Evolutionary conservation across 2,329 filamentous ascomycete species (phyloP), one percentile per base, ranked within the genome.

Genomic region (Paradendryphiella salina): DNA sequence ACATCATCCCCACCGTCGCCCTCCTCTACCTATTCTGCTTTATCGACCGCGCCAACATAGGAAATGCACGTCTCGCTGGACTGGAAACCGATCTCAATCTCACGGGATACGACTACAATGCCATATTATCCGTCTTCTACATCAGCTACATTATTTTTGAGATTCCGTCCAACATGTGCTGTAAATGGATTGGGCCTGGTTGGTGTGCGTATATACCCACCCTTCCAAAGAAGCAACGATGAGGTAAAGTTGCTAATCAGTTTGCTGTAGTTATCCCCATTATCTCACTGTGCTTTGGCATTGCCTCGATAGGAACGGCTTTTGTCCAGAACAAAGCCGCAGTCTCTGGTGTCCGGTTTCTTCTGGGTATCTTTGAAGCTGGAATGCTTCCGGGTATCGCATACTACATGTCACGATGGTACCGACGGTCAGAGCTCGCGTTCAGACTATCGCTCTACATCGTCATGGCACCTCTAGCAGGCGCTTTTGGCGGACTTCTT

Each of bases 371-470:
- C 9, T 89, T 89, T 50, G 88, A 91, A 70, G 85, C 87, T 0
- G 87, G 87, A 6, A 84, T 90, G 81, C 71, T 90, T 46, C 87
- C 87, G 0, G 87, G 87, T 0, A 88, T 89, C 33, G 85, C 86
- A 0, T 90, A 89, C 70, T 90, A 89, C 61, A 73, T 89, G 15
- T 85, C 82, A 0, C 77, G 86, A 43, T 90, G 86, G 86, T 90
- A 89, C 59, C 77, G 85, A n/a, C 77, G 84, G 26, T 80, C 80
- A 41, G 87, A 90, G 69, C 74, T 90, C 5, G 80, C 83, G 0
- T 88, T 88, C 67, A 80, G 86, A 0, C 74, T 89, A 0, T 82
- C 84, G 0, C 73, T 89, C 1, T 89, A 88, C 71, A 83, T 89
- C 46, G 84, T 88, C 48, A 87, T 85, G 80, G 82, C 85, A 0